Base-by-base conservation (phyloP, 257 asterid species). In the Solanum chilense region DNA sequence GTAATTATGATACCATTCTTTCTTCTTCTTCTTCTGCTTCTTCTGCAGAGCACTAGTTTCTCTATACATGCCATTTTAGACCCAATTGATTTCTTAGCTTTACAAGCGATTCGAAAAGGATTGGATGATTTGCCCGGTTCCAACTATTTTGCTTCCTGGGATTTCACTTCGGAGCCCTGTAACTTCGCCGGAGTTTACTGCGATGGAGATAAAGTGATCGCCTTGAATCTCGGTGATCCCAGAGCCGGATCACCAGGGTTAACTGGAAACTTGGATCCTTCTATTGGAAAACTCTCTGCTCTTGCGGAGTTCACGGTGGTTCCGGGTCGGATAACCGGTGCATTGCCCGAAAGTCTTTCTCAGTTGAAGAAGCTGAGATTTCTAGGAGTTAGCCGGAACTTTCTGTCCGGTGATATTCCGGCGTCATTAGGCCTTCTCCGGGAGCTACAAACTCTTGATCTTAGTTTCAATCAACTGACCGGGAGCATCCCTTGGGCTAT, bases 161-260 rank as follows among this genome's bases (percentile, higher is more conserved):
- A 96, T 90, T 96, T 96, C 90, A 96, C 99, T 33, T 90, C 97
- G 9, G 99, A 96, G 62, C 99, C 99, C 2, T 96, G 99, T 66
- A 91, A 88, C 83, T 96, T 96, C 86, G 92, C 97, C 85, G 99
- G 99, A 74, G 96, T 96, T 14, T 93, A 91, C 60, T 96, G 99
- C 78, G 93, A 83, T 49, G 98, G 93, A 14, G 95, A 95, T 68
- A 95, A 87, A 25, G 99, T 96, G 33, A 88, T 95, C 35, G 93
- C 98, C 6, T 92, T 96, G 74, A 96, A 96, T 89, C 95, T 96
- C 69, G 99, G 99, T 41, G 98, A 96, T 87, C 98, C 99, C n/a
- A 90, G 96, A 86, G 99, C 99, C 23, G 98, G 98, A 9, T 90
- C 98, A 0, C 97, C 96, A 2, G 98, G 99, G 20, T 70, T 96